These are phyloP conservation scores for Discostella stelligeroides DNA, from an alignment of 108 stramenopile species.

Conservation along the genomic window DNA sequence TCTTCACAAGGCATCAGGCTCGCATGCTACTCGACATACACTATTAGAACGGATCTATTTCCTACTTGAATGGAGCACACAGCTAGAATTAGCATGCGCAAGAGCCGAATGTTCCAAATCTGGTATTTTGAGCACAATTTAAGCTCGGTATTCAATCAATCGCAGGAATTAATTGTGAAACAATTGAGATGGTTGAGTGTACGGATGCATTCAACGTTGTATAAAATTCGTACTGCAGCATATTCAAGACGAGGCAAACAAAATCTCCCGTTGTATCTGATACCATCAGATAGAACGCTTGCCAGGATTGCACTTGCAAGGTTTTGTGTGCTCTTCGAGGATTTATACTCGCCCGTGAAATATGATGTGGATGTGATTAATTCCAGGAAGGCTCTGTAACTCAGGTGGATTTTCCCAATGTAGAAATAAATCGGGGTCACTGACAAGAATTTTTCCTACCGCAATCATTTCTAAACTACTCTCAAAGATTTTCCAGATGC, in stretches of 20 bases:
- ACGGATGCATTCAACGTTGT: constrained; percentile 25
- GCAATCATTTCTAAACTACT: too few relatives aligned
- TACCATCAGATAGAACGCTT: too few relatives aligned
- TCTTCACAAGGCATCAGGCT: constrained; percentile 27
- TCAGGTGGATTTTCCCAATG: constrained; percentile 77
- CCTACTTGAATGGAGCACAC: constrained; percentile 29
- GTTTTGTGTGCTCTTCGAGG: too few relatives aligned
- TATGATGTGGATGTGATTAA: constrained; percentile 77
- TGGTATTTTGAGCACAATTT: constrained; percentile 26
- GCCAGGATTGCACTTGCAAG: too few relatives aligned
- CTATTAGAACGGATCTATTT: constrained; percentile 40
- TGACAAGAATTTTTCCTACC: background rate
- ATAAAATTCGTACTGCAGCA: constrained; percentile 16
- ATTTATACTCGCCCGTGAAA: background rate
- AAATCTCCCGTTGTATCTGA: background rate
- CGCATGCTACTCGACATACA: constrained; percentile 18
- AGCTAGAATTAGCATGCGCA: constrained; percentile 30
- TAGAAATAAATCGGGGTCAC: constrained; percentile 44
- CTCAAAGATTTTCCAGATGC: constrained; percentile 20
- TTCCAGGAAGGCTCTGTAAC: constrained; percentile 67
- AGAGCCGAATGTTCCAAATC: constrained; percentile 25
- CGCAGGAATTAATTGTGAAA: constrained; percentile 24
- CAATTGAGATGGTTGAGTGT: constrained; percentile 29
- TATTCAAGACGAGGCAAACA: constrained; percentile 6
- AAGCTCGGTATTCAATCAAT: constrained; percentile 12